phyloP scores from a whole-genome alignment of 352 stramenopile species.

The Phytophthora niederhauseri region DNA sequence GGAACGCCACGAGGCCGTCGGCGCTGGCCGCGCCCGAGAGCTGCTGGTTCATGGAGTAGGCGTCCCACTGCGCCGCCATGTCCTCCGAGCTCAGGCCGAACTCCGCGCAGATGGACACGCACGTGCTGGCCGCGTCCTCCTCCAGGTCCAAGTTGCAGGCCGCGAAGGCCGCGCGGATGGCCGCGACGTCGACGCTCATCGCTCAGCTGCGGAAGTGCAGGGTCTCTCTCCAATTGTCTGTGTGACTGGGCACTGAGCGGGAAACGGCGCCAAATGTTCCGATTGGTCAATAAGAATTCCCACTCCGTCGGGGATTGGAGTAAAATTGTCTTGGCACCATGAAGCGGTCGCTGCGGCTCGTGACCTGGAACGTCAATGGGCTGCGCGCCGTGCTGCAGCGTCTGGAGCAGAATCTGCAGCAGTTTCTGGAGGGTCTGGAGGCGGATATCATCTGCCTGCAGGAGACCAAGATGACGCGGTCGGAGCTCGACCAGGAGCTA shows the following conservation, averaged over 20 bases:
- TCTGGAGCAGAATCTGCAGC: slow-evolving; percentile 47
- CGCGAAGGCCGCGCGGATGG: slow-evolving; percentile 74
- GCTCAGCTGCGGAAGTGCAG: not conserved
- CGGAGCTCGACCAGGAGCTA: slow-evolving; percentile 80
- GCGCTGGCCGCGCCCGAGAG: slow-evolving; percentile 57
- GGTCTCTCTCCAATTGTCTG: slow-evolving; percentile 12
- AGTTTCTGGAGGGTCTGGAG: slow-evolving; percentile 61
- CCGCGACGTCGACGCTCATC: slow-evolving; percentile 64
- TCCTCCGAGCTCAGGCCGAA: slow-evolving; percentile 81
- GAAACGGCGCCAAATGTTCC: slow-evolving; percentile 44
- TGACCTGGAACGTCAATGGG: slow-evolving; percentile 91
- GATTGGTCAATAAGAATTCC: slow-evolving; percentile 43
- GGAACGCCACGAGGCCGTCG: slow-evolving; percentile 72
- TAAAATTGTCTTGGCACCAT: slow-evolving; percentile 15
- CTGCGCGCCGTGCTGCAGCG: slow-evolving; percentile 78
- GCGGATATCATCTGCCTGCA: slow-evolving; percentile 86
- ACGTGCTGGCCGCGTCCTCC: slow-evolving; percentile 68
- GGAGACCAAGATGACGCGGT: slow-evolving; percentile 88
- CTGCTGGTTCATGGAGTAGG: slow-evolving; percentile 89
- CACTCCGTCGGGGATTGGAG: slow-evolving; percentile 10
- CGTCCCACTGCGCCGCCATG: slow-evolving; percentile 82
- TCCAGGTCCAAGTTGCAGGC: slow-evolving; percentile 78
- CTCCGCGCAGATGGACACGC: slow-evolving; percentile 73
- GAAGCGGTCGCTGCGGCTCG: slow-evolving; percentile 44
- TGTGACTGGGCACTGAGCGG: slow-evolving; percentile 14